A percentile compares a stretch with the other conserved stretches of the same genome.
Conservation (phyloP, 1,284 basidiomycete genomes). For the Phlebopus sp. region DNA sequence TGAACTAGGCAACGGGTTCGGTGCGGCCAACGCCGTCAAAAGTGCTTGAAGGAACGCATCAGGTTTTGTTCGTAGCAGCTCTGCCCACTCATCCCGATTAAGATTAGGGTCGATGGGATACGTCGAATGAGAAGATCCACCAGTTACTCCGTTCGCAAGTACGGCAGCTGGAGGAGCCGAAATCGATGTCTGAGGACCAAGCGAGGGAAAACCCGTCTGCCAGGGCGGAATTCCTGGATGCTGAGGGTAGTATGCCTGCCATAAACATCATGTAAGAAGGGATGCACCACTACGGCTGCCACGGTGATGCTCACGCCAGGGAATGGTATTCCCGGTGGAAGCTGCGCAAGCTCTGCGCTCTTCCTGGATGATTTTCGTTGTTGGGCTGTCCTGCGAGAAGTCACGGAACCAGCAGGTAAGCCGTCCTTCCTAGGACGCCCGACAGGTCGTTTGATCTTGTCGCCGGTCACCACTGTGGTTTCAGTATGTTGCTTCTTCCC, state of each 20-base stretch:
- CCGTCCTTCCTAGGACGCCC: constrained; percentile 58
- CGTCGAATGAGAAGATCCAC: constrained; percentile 30
- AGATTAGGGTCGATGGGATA: constrained; percentile 50
- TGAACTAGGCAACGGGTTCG: constrained; percentile 53
- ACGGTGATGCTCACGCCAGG: constrained; percentile 22
- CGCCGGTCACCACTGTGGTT: constrained; percentile 25
- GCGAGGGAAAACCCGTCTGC: constrained; percentile 27
- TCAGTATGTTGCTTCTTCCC: constrained; percentile 47
- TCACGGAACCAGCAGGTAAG: constrained; percentile 51
- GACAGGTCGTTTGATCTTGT: constrained; percentile 52
- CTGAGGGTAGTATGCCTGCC: constrained; percentile 33
- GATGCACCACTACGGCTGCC: background rate
- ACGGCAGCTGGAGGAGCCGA: constrained; percentile 36
- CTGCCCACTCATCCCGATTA: constrained; percentile 59
- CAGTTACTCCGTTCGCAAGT: constrained; percentile 14
- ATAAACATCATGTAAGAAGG: constrained; percentile 4
- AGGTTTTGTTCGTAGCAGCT: constrained; percentile 50
- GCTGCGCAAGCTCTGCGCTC: constrained; percentile 18
- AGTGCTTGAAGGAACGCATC: constrained; percentile 54
- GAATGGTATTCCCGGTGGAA: constrained; percentile 28
- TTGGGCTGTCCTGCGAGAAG: constrained; percentile 30
- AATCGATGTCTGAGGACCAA: constrained; percentile 26
- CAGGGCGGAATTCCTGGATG: constrained; percentile 32
- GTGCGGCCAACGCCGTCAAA: constrained; percentile 51
- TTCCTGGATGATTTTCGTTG: constrained; percentile 40